These are phyloP conservation scores for Acmispon strigosus DNA, from an alignment of 306 rosid species.

Conservation along the genomic window DNA sequence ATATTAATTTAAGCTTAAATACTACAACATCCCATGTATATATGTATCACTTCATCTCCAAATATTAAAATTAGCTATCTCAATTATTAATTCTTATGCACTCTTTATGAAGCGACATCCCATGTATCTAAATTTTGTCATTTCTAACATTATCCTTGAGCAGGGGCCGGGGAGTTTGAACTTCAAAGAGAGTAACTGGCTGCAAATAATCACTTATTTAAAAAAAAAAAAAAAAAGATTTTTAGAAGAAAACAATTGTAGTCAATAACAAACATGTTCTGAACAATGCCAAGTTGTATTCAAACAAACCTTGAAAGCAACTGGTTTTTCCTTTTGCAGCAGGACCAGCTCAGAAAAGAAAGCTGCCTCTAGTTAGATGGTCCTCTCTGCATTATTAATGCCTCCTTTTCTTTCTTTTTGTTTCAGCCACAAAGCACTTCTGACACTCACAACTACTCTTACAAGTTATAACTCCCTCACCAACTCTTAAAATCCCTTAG, in stretches of 20 bases:
- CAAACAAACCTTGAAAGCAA: constrained; percentile 8
- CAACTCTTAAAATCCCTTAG: constrained; percentile 19
- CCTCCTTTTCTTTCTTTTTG: constrained; percentile 5
- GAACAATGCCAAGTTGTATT: not conserved
- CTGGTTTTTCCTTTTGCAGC: not conserved
- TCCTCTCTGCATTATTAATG: constrained; percentile 31
- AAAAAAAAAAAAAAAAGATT: not conserved
- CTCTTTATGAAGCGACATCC: too few species aligned
- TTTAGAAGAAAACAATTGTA: not conserved
- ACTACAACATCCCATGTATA: too few species aligned
- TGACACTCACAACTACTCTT: constrained; percentile 25
- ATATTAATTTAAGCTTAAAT: too few species aligned
- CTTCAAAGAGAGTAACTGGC: too few species aligned
- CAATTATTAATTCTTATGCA: too few species aligned
- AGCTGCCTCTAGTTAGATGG: constrained; percentile 23
- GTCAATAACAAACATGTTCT: not conserved
- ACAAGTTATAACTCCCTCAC: constrained; percentile 20
- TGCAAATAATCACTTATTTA: too few species aligned
- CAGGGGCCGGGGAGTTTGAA: too few species aligned
- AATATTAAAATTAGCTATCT: too few species aligned
- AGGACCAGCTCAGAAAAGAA: constrained; percentile 23
- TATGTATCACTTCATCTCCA: too few species aligned
- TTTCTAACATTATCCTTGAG: too few species aligned
- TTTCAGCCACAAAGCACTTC: constrained; percentile 37
- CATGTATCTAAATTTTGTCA: too few species aligned